Evolutionary conservation across 2,329 filamentous ascomycete genomes (phyloP).

Genomic region (Calonectria ilicicola): DNA sequence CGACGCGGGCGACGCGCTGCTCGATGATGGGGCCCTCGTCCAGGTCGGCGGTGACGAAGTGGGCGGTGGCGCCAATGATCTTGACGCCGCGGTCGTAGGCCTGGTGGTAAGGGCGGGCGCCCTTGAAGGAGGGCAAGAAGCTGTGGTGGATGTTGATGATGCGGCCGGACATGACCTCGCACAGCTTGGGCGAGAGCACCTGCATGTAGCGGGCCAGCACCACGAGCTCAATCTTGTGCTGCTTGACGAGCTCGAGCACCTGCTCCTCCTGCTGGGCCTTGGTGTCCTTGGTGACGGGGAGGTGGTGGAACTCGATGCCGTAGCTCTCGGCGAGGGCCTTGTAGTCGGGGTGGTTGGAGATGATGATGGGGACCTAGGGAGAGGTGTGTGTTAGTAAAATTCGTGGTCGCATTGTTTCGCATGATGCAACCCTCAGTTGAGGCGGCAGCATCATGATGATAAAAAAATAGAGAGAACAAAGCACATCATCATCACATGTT

Average conservation of each 20-base stretch:
- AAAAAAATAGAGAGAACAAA: not conserved
- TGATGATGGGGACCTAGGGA: conserved; percentile 73
- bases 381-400: not conserved
- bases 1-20: conserved; percentile 82
- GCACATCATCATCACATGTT: not conserved
- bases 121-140: conserved; percentile 90
- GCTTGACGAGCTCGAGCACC: conserved; percentile 76
- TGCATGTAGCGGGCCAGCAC: conserved; percentile 91
- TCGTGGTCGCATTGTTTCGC: too few species aligned
- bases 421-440: too few species aligned
- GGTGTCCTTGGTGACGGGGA: conserved; percentile 83
- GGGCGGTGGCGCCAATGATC: conserved; percentile 87
- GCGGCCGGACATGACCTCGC: conserved; percentile 82
- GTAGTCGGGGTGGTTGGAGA: conserved; percentile 86
- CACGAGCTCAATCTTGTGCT: conserved; percentile 80
- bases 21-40: conserved; percentile 92
- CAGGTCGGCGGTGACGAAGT: conserved; percentile 87
- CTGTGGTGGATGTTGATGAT: conserved; percentile 95
- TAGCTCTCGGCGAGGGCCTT: conserved; percentile 76
- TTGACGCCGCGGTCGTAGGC: conserved; percentile 88
- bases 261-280: conserved; percentile 79
- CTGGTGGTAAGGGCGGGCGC: conserved; percentile 89
- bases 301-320: conserved; percentile 82
- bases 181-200: conserved; percentile 80
- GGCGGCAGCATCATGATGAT: too few species aligned